Evolutionary conservation across 169 alveolate species (phyloP).

Genomic region (Cryptosporidium meleagridis): DNA sequence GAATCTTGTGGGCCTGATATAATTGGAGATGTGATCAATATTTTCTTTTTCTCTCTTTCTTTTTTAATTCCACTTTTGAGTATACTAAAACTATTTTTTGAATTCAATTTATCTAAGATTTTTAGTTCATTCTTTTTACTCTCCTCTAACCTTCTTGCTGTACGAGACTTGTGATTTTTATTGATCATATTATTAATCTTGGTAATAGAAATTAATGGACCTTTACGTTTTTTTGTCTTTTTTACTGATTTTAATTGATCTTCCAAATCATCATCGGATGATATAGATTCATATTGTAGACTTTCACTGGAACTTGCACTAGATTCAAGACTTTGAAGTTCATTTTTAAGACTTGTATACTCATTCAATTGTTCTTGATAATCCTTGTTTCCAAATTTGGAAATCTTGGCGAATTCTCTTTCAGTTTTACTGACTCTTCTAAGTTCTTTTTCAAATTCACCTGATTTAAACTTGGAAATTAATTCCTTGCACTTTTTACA

Average conservation of each 20-base stretch:
- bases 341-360: neutral
- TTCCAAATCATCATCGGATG: neutral
- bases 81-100: too few species aligned
- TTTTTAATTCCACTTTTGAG: neutral
- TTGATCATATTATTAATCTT: neutral
- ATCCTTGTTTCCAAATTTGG: neutral
- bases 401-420: neutral
- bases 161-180: neutral
- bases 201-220: neutral
- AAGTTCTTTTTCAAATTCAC: slow-evolving; percentile 4
- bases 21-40: neutral
- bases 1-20: neutral
- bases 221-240: neutral
- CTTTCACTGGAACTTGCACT: neutral
- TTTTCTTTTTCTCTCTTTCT: neutral
- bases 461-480: neutral
- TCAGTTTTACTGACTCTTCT: neutral
- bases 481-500: neutral
- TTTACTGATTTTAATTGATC: neutral
- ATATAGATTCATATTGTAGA: neutral
- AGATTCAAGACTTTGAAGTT: neutral
- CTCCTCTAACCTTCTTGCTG: too few species aligned
- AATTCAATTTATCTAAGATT: too few species aligned
- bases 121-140: neutral
- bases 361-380: neutral